phyloP scores from a whole-genome alignment of 108 stramenopile genomes.

The Nannochloropsis gaditana region DNA sequence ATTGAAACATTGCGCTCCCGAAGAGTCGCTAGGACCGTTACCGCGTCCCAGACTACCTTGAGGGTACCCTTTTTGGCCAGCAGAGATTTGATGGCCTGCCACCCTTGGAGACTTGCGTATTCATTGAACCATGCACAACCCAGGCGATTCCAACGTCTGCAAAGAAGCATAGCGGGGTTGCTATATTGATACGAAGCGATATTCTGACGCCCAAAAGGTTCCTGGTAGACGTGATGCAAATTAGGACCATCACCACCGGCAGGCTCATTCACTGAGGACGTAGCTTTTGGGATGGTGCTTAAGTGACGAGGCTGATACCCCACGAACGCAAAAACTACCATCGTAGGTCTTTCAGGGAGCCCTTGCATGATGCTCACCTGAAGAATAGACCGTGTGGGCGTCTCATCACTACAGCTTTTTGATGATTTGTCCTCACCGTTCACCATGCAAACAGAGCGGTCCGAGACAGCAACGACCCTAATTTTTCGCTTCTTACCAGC shows the following conservation, averaged over 20 bases:
- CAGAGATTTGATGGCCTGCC: background rate
- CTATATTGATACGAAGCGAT: background rate
- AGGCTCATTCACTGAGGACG: background rate
- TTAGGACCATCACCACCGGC: background rate
- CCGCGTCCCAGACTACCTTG: background rate
- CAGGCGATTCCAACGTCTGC: background rate
- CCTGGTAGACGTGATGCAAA: background rate
- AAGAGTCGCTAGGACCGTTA: background rate
- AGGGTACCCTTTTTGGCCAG: background rate
- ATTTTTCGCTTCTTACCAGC: too few relatives aligned
- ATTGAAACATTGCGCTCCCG: conserved; percentile 12
- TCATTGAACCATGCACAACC: conserved; percentile 7
- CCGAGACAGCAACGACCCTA: too few relatives aligned
- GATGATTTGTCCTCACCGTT: too few relatives aligned
- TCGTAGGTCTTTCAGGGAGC: background rate
- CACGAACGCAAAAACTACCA: background rate
- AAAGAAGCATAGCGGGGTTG: background rate
- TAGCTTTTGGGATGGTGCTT: background rate
- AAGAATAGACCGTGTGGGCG: too few relatives aligned
- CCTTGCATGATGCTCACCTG: background rate
- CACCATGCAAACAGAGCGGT: too few relatives aligned
- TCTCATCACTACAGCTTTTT: too few relatives aligned
- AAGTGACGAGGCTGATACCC: background rate
- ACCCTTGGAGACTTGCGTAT: background rate
- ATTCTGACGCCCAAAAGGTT: background rate